phyloP scores from a whole-genome alignment of 1,284 basidiomycete genomes.

The Entoloma clypeatum region DNA sequence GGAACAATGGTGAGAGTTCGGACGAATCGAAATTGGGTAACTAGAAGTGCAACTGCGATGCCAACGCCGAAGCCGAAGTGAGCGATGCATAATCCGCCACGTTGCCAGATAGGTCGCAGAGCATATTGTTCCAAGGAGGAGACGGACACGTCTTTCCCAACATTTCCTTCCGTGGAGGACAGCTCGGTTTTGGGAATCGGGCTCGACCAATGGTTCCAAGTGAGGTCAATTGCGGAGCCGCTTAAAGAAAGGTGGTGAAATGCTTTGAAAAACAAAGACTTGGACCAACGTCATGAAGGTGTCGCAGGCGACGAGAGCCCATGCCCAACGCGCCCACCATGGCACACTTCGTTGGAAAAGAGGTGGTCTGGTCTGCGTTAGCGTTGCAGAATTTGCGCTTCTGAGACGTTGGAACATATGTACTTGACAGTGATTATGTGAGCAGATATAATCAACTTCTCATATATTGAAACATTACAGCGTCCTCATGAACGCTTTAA shows the following conservation, averaged over 20 bases:
- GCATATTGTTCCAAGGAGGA: conserved; percentile 13
- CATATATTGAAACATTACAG: too few relatives aligned
- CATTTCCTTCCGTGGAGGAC: conserved; percentile 14
- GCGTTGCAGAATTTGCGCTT: conserved; percentile 11
- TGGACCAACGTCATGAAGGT: conserved; percentile 29
- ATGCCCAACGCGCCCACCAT: conserved; percentile 31
- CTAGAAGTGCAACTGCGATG: conserved; percentile 21
- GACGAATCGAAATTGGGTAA: conserved; percentile 21
- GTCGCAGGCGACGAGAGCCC: conserved; percentile 28
- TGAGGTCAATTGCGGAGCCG: conserved; percentile 27
- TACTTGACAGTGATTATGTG: conserved; percentile 11
- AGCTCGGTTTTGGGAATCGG: conserved; percentile 21
- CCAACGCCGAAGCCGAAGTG: conserved; percentile 21
- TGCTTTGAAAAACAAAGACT: conserved; percentile 4
- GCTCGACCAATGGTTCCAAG: conserved; percentile 27
- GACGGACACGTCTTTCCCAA: conserved; percentile 4
- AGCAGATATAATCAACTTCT: conserved; percentile 16
- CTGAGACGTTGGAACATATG: conserved; percentile 15
- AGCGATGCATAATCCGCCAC: conserved; percentile 18
- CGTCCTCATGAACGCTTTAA: conserved; percentile 3
- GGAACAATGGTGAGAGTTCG: conserved; percentile 21
- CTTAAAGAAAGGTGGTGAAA: conserved; percentile 11
- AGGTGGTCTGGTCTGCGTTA: conserved; percentile 16
- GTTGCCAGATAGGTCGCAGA: conserved; percentile 22
- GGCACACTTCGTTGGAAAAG: conserved; percentile 24